Base-by-base conservation (phyloP, 2,329 filamentous ascomycete genomes). In the Ascochyta viciae-villosae region DNA sequence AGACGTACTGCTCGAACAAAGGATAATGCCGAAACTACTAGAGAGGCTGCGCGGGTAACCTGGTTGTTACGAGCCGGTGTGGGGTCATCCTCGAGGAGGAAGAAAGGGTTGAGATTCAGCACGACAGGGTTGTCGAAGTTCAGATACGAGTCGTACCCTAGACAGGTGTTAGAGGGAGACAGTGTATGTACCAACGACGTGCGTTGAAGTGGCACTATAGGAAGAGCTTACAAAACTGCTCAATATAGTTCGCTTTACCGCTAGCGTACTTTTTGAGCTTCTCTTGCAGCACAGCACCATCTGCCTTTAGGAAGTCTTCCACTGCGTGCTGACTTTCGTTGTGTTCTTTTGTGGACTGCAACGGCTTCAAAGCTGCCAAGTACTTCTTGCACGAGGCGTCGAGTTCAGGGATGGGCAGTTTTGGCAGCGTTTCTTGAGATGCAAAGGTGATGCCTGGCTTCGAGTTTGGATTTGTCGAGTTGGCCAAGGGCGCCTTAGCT, bases 61-160 rank as follows among this genome's bases (percentile, higher is more conserved):
- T 99, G 95, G 73, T 98, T 95, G 78, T 97, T 97, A 61, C 95
- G 86, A 41, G 94, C 93, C 3, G 95, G 95, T 1, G 95, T 99
- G 0, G 95, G 95, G 70, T 99, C 95, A 80, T 99, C 95, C 77
- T 97, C 95, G 48, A 99, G 83, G 53, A 99, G 82, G 80, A 99
- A 99, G 79, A 99, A 99, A 0, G 95, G 95, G 71, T 99, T 99
- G 62, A 99, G 80, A 77, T 99, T 98, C 64, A 99, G 84, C 37
- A 99, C 95, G 37, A 99, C 95, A 0, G 95, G 93, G 71, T 97
- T 98, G 74, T 98, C 95, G 73, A 89, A 99, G 78, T 98, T 98
- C 61, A 99, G 83, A 73, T 98, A 99, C 27, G 95, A 98, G 75
- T 99, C 95, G 74, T 98, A 98, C 95, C 93, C 93, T 96, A 49